These are phyloP conservation scores for Sporothrix schenckii DNA, from an alignment of 2,329 filamentous ascomycete genomes.

Conservation along the genomic window DNA sequence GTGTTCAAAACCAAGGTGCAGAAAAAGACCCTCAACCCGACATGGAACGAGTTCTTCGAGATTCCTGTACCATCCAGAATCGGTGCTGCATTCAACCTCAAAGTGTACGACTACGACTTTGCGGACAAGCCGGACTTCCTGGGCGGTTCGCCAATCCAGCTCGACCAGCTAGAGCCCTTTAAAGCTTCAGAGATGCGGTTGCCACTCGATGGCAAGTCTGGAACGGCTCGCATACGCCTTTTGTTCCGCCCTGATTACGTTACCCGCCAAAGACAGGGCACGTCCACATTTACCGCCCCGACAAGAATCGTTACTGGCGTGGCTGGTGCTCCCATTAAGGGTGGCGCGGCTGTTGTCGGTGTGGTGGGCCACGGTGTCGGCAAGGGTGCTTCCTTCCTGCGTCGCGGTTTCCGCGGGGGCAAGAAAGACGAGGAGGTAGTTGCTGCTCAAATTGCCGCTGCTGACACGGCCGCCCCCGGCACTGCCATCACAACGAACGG, in stretches of 20 bases:
- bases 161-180: slow-evolving; percentile 84
- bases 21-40: slow-evolving; percentile 94
- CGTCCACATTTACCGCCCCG: slow-evolving; percentile 90
- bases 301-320: slow-evolving; percentile 83
- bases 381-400: slow-evolving; percentile 88
- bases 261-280: slow-evolving; percentile 81
- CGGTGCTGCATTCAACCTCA: slow-evolving; percentile 77
- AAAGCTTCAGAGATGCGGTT: slow-evolving; percentile 73
- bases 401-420: slow-evolving; percentile 76
- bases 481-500: slow-evolving; percentile 51
- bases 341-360: slow-evolving; percentile 74
- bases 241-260: slow-evolving; percentile 94
- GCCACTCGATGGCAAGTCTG: slow-evolving; percentile 84
- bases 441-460: slow-evolving; percentile 36
- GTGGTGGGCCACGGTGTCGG: slow-evolving; percentile 77
- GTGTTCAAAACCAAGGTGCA: slow-evolving; percentile 93
- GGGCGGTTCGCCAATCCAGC: slow-evolving; percentile 74
- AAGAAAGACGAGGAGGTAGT: slow-evolving; percentile 57
- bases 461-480: slow-evolving; percentile 39
- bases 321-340: slow-evolving; percentile 90
- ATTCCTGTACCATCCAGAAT: slow-evolving; percentile 80
- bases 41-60: slow-evolving; percentile 97
- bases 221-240: slow-evolving; percentile 77
- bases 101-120: slow-evolving; percentile 95
- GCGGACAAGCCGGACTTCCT: slow-evolving; percentile 91